Base-by-base conservation (phyloP, 148 eudicot species). In the Rhododendron vialii region DNA sequence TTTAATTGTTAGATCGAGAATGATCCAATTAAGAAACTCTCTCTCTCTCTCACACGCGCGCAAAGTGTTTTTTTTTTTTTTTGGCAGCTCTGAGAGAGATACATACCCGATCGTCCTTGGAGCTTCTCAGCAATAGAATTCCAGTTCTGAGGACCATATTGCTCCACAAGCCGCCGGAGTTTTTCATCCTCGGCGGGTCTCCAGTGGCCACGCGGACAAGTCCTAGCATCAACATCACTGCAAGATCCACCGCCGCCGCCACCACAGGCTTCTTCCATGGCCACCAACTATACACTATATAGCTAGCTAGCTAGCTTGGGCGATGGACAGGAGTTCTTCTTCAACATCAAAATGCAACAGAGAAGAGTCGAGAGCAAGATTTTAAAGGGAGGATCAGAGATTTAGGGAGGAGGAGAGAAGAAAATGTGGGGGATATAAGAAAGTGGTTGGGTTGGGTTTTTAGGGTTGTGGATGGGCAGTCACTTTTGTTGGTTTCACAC, bases 171-270 rank as follows among this genome's bases (percentile, higher is more conserved):
- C 86, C 90, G 93, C 80, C 95, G 90, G 80, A 97, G 98, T 84
- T 92, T 95, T 80, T 94, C 98, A 77, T 97, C 99, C 76, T 97
- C 99, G 20, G 98, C 95, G 0, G 99, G 99, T 61, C 99, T 89
- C 99, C 99, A 97, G 89, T 97, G 99, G 2, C 99, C 99, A 87
- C 98, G 89, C 17, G 96, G 94, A 85, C 98, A 95, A 81, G 93
- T 67, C 82, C 87, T 88, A 13, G 89, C 80, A 88, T 92, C 93
- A 13, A 69, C 35, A 80, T 92, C 93, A 53, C 87, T 90, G 61
- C 91, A 87, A 2, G 94, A 91, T 36, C 88, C 89, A 26, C 50
- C 90, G n/a, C 92, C 87, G 5, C 47, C 65, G 1, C 88, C 57
- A 85, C 92, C 87, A 1, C 43, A 2, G 33, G 86, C 75, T 41